A percentile compares a stretch with the other conserved stretches of the same genome.
phyloP scores from a whole-genome alignment of 208 protist species.

The Trypanosoma caninum region DNA sequence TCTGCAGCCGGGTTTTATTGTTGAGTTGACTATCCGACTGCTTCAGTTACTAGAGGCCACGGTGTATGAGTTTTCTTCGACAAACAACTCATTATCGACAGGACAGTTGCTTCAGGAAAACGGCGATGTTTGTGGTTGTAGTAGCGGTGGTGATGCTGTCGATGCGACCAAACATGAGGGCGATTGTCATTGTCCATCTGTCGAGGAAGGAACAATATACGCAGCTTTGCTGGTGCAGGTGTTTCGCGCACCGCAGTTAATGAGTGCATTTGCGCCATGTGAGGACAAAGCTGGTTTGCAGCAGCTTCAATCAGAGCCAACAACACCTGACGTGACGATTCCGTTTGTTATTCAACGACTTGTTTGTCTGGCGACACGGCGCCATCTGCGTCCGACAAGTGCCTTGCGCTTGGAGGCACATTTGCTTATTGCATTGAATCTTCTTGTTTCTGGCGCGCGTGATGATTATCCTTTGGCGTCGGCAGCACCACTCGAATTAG shows the following conservation, averaged over 20 bases:
- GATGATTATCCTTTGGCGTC: conserved; percentile 49
- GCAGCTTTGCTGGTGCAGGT: conserved; percentile 23
- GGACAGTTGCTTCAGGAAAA: too few relatives aligned
- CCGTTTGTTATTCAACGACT: conserved; percentile 25
- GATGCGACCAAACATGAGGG: not conserved
- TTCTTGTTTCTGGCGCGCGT: conserved; percentile 27
- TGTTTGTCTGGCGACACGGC: conserved; percentile 21
- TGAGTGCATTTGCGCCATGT: conserved; percentile 22
- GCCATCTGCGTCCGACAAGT: conserved; percentile 41
- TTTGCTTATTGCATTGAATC: conserved; percentile 41
- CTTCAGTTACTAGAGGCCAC: conserved; percentile 44
- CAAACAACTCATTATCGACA: too few relatives aligned
- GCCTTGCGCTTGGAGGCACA: conserved; percentile 52
- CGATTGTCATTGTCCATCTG: not conserved
- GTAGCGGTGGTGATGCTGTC: not conserved
- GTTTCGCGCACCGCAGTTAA: conserved; percentile 21
- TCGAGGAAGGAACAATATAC: conserved; percentile 26
- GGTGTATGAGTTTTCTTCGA: conserved; percentile 16
- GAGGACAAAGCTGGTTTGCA: conserved; percentile 5
- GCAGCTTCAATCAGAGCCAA: too few relatives aligned
- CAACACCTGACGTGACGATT: conserved; percentile 5
- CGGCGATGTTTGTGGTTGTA: too few relatives aligned
- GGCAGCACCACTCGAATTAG: conserved; percentile 30
- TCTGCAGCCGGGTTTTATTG: conserved; percentile 35
- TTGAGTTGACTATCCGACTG: conserved; percentile 31